Base-by-base conservation (phyloP, 2,329 filamentous ascomycete genomes). In the Colletotrichum plurivorum region DNA sequence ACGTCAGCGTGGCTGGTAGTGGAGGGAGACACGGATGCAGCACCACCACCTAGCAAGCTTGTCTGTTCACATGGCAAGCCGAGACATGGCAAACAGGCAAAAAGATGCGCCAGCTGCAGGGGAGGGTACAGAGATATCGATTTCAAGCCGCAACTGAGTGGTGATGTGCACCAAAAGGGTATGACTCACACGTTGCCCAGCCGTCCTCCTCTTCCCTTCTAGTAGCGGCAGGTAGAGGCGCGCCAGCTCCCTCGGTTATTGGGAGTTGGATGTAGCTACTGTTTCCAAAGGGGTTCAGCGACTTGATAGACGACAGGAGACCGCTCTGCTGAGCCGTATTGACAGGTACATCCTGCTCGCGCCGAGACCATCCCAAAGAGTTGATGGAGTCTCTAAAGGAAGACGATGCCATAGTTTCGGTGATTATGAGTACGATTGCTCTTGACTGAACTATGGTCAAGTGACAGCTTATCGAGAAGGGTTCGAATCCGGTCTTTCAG, bases 311-410 rank as follows among this genome's bases (percentile, higher is more conserved):
- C 63, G 93, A 93, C 70, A 98, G 81, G 63, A 98, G 85, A 31
- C 94, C 92, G 71, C 89, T 91, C 76, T 90, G 88, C 74, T 90
- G 88, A 71, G 85, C 85, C 55, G 92, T 96, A 81, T 89, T 93
- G 76, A 92, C 91, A 72, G 94, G 90, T 63, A 92, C 84, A 76
- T 97, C 93, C 73, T 89, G 81, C 67, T 94, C 92, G 77, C 95
- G 90, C 75, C 95, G 92, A 77, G 94, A 94, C 96, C 96, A 98
- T 71, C 96, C 96, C 76, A 98, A 83, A 69, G 94, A 96, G 85
- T 94, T 97, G 87, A 98, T 94, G 22, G 94, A 97, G 82, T 98
- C 94, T 79, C 95, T 90, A 81, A 99, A 98, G 54, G 94, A 93
- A 74, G 90, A 86, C 73, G 94, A 95, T 71, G 95, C 93, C 95